Base-by-base conservation (phyloP, 306 rosid species). In the Vigna angularis region DNA sequence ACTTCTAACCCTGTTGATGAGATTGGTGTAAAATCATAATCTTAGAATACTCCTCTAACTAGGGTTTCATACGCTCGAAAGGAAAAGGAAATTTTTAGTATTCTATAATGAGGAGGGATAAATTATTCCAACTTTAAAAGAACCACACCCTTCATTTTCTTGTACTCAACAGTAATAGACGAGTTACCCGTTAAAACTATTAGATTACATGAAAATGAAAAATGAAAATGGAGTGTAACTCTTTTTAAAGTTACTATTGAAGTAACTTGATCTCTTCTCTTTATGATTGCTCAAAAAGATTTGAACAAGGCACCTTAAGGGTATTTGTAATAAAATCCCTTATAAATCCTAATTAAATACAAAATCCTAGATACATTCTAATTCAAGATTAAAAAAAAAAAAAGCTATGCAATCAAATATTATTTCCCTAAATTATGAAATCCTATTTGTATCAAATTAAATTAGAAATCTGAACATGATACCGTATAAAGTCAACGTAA, bases 261-360 rank as follows among this genome's bases (percentile, higher is more conserved):
- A 44, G 48, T 45, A 45, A 45, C 16, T 12, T 45, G 13, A 44
- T 45, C 49, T 45, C 10, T 44, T 0, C 49, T 45, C 49, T 38
- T 17, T 64, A 64, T 64, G 18, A 64, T 64, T 64, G 44, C 20
- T 11, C 6, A 64, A 64, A 64, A 64, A 36, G 42, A 11, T 4
- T n/a, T 38, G 49, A 64, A n/a, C 18, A 36, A 38, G 49, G 49
- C 70, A 16, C 49, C 69, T 63, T 16, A 16, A 63, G 68, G 47
- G 48, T 63, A 16, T 63, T 63, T 63, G 7, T 16, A 63, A 32
- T 4, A 32, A 32, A 32, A 32, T 4, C 4, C 36, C 36, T 4
- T 32, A 32, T 32, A 32, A 56, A 56, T 56, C 62, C 32, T 56
- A 22, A 17, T 57, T 10, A 22, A 57, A 57, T 11, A 57, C 26